Conservation (phyloP, 768 basidiomycete genomes). For the Pleurotus platypus region DNA sequence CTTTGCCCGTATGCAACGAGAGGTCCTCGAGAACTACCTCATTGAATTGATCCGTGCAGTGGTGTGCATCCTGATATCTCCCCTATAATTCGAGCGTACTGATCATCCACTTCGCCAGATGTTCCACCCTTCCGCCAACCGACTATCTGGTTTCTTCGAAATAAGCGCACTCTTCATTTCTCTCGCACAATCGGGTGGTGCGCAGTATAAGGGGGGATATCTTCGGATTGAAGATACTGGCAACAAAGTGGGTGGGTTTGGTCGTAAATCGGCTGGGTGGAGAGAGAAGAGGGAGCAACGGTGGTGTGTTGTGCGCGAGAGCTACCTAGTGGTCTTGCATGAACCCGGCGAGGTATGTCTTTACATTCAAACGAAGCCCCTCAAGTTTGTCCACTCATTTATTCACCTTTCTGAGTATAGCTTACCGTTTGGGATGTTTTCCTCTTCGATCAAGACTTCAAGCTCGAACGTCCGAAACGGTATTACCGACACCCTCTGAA, state of each 20-base stretch:
- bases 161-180: constrained; percentile 83
- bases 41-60: constrained; percentile 86
- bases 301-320: constrained; percentile 93
- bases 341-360: constrained; percentile 76
- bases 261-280: constrained; percentile 62
- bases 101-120: constrained; percentile 49
- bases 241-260: constrained; percentile 52
- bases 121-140: constrained; percentile 92
- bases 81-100: background rate
- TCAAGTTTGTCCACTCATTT: background rate
- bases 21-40: constrained; percentile 84
- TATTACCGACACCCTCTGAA: constrained; percentile 85
- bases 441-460: constrained; percentile 84
- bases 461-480: constrained; percentile 85
- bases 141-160: constrained; percentile 88
- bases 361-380: too few relatives aligned
- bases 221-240: constrained; percentile 56
- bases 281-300: constrained; percentile 59
- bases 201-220: constrained; percentile 90
- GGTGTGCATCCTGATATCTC: constrained; percentile 39
- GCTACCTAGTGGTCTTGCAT: constrained; percentile 82
- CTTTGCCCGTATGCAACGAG: constrained; percentile 79
- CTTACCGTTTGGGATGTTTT: constrained; percentile 92
- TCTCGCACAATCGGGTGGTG: constrained; percentile 76
- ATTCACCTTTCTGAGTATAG: constrained; percentile 30